A percentile compares a stretch with the other conserved stretches of the same genome.
Conservation (phyloP, 2,329 filamentous ascomycete genomes). For the Clonostachys byssicola region DNA sequence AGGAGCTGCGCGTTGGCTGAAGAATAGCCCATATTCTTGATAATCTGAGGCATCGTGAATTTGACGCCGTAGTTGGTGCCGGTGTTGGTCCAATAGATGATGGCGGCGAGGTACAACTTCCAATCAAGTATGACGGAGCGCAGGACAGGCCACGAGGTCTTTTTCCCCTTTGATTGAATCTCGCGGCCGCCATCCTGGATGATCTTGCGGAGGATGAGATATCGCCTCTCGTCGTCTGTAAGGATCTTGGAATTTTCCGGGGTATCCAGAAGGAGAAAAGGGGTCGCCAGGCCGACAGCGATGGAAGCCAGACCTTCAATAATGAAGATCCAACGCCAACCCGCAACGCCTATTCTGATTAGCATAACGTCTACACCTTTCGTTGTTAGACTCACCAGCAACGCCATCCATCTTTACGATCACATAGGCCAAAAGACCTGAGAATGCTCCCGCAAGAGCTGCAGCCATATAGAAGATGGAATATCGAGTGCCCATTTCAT, state of each 20-base stretch:
- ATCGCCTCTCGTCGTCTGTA: slow-evolving; percentile 29
- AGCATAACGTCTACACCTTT: no score
- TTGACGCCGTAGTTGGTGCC: slow-evolving; percentile 9
- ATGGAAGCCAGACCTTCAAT: slow-evolving; percentile 42
- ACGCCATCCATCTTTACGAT: slow-evolving; percentile 41
- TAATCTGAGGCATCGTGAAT: slow-evolving; percentile 54
- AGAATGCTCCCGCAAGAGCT: slow-evolving; percentile 34
- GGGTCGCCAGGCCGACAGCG: slow-evolving; percentile 27
- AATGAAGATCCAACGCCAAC: slow-evolving; percentile 50
- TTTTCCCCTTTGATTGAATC: slow-evolving; percentile 4
- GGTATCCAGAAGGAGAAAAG: slow-evolving; percentile 40
- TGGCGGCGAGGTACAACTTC: slow-evolving; percentile 8
- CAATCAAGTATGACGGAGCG: slow-evolving; percentile 9
- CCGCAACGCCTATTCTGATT: slow-evolving; percentile 30
- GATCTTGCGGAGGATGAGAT: slow-evolving; percentile 33
- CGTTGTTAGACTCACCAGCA: no score
- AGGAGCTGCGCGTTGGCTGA: slow-evolving; percentile 58
- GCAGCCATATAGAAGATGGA: slow-evolving; percentile 28
- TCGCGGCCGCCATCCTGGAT: slow-evolving; percentile 12
- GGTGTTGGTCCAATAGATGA: slow-evolving; percentile 2
- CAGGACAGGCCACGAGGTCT: slow-evolving; percentile 7
- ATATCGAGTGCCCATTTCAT: slow-evolving; percentile 18
- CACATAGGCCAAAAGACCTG: slow-evolving; percentile 34
- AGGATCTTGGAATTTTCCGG: slow-evolving; percentile 30
- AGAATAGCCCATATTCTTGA: slow-evolving; percentile 53